Evolutionary conservation across 139 green algal genomes (phyloP).

Genomic region (Zygnema circumcarinatum): DNA sequence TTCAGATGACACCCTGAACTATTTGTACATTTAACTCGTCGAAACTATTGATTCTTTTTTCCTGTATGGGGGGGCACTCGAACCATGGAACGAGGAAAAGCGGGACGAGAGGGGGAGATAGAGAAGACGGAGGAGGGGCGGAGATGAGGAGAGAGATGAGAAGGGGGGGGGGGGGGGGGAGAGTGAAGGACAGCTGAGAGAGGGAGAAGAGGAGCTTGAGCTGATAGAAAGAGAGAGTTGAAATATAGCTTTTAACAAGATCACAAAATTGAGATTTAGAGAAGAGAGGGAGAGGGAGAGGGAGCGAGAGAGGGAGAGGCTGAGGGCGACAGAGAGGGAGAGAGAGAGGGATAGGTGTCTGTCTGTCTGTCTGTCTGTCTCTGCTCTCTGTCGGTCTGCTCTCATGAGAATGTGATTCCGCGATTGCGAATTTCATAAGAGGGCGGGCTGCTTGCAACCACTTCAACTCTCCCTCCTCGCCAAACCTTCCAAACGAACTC

Average conservation of each 20-base stretch:
- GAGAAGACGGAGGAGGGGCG: background rate
- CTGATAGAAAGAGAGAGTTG: background rate
- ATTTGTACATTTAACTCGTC: too few relatives aligned
- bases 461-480: conserved; percentile 5
- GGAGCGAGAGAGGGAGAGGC: background rate
- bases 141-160: conserved; percentile 4
- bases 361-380: background rate
- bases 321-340: too few relatives aligned
- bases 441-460: background rate
- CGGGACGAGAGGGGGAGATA: conserved; percentile 11
- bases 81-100: conserved; percentile 33
- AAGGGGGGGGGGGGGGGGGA: background rate
- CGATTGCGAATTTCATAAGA: background rate
- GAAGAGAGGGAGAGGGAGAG: too few relatives aligned
- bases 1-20: too few relatives aligned
- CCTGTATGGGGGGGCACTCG: too few relatives aligned
- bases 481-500: background rate
- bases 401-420: conserved; percentile 9
- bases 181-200: background rate
- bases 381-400: background rate
- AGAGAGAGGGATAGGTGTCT: background rate
- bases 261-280: too few relatives aligned
- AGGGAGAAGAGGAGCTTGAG: background rate
- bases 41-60: too few relatives aligned
- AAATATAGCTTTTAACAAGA: conserved; percentile 15